phyloP scores from a whole-genome alignment of 192 early-diverging fungal genomes.

The Linnemannia schmuckeri region DNA sequence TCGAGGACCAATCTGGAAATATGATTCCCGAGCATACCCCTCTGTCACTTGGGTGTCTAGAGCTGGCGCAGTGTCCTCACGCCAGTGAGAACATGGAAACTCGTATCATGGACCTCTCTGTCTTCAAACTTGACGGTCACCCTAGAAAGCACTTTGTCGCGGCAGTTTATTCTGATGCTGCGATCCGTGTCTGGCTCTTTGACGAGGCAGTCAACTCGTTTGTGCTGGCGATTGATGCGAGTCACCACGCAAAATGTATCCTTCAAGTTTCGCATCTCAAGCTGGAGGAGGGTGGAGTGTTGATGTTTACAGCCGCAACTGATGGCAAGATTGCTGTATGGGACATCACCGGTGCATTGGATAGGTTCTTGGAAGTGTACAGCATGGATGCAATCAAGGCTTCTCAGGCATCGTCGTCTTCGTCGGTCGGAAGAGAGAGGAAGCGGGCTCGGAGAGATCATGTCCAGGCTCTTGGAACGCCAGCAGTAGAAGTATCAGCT shows the following conservation, averaged over 20 bases:
- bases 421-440: constrained; percentile 23
- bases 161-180: constrained; percentile 82
- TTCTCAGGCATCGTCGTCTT: background rate
- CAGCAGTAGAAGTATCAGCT: constrained; percentile 20
- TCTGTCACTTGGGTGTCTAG: constrained; percentile 36
- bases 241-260: constrained; percentile 75
- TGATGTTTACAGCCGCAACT: constrained; percentile 69
- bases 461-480: constrained; percentile 20
- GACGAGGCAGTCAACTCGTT: constrained; percentile 65
- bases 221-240: constrained; percentile 59
- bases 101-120: constrained; percentile 82
- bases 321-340: constrained; percentile 68
- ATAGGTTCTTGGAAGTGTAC: constrained; percentile 24
- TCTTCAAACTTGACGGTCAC: constrained; percentile 39
- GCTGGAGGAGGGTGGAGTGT: constrained; percentile 36
- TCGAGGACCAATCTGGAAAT: constrained; percentile 25
- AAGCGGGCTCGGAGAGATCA: constrained; percentile 16
- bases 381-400: constrained; percentile 7
- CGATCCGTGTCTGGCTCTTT: constrained; percentile 70
- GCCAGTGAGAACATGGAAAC: constrained; percentile 71
- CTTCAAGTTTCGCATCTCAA: constrained; percentile 64
- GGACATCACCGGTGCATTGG: constrained; percentile 57
- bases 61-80: constrained; percentile 49
- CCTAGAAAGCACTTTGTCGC: constrained; percentile 65
- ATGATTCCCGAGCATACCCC: constrained; percentile 38